Conservation (phyloP, 345 rosid genomes). For the Camelina sativa region DNA sequence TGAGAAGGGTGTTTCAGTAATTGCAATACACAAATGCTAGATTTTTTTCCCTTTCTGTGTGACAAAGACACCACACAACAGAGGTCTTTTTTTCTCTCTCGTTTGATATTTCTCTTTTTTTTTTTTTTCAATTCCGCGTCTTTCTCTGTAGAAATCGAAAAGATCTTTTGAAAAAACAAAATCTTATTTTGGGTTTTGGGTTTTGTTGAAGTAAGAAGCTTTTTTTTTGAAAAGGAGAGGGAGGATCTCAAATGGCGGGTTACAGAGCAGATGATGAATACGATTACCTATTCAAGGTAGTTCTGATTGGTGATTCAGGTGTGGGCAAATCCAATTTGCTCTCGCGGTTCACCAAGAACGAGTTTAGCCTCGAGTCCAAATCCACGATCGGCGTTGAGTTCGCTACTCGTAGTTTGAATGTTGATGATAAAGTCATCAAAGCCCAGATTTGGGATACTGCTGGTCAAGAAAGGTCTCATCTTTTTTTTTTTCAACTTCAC, state of each 20-base stretch:
- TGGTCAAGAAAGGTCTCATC: conserved; percentile 49
- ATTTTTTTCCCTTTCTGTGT: background rate
- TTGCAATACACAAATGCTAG: background rate
- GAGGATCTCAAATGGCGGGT: conserved; percentile 44
- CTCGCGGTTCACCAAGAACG: conserved; percentile 46
- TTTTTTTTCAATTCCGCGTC: conserved; percentile 30
- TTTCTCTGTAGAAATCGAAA: conserved; percentile 24
- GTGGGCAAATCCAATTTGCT: conserved; percentile 45
- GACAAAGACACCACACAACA: conserved; percentile 21
- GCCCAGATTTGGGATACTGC: conserved; percentile 55
- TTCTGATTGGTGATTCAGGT: conserved; percentile 50
- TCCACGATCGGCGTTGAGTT: conserved; percentile 52
- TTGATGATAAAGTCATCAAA: conserved; percentile 51
- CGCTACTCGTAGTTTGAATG: conserved; percentile 47
- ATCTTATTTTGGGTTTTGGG: conserved; percentile 13
- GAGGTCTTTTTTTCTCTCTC: conserved; percentile 27
- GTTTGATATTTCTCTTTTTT: conserved; percentile 1
- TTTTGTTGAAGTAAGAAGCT: background rate
- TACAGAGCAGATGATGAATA: conserved; percentile 50
- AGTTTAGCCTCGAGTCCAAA: conserved; percentile 51
- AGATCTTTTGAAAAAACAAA: conserved; percentile 3
- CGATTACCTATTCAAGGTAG: conserved; percentile 50
- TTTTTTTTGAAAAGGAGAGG: background rate
- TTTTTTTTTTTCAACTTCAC: conserved; percentile 24
- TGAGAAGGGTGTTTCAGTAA: conserved; percentile 13